Evolutionary conservation across 257 asterid species (phyloP), one percentile per base, ranked within the genome.

Genomic region (Solanum pimpinellifolium): DNA sequence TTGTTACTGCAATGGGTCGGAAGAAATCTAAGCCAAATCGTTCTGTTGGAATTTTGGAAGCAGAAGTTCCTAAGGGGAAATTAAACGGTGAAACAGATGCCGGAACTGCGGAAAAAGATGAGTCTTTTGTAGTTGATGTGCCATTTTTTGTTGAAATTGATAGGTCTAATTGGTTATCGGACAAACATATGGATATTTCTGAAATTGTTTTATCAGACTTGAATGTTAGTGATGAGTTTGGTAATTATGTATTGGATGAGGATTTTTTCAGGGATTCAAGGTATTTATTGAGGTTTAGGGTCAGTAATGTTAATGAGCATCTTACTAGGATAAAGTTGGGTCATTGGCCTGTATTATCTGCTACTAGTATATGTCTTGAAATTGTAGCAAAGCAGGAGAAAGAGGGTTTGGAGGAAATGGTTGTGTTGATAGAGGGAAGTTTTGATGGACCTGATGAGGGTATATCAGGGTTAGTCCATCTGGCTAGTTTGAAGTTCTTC

Each of bases 391-490:
- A 90, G 83, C 65, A 86, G 69, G 62, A 39, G 27, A 59, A 25
- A 23, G 96, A 92, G 65, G 94, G 91, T 18, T 23, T 70, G 83
- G 95, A 93, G 90, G 88, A 87, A 83, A 92, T 88, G 72, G 87
- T 89, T 37, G 93, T 94, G 75, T 93, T 95, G 90, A 87, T 90
- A 87, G 91, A 93, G 5, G 99, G 98, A 65, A 91, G 47, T 88
- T 92, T 97, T 44, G 99, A 97, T 89, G 99, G 99, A 84, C 92
- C 98, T 4, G 94, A 93, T 84, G 99, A 92, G 90, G 98, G 95
- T 72, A 92, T 94, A 70, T 91, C 98, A 3, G 97, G 97, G 84
- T 96, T 97, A 76, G 99, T 91, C 87, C 99, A 95, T 89, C 91
- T 97, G 91, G 92, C 88, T 90, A 94, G 97, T 91, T 94, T 95